Evolutionary conservation across 371 early-diverging fungal species (phyloP), one percentile per base, ranked within the genome.

Genomic region (Gilbertella persicaria): DNA sequence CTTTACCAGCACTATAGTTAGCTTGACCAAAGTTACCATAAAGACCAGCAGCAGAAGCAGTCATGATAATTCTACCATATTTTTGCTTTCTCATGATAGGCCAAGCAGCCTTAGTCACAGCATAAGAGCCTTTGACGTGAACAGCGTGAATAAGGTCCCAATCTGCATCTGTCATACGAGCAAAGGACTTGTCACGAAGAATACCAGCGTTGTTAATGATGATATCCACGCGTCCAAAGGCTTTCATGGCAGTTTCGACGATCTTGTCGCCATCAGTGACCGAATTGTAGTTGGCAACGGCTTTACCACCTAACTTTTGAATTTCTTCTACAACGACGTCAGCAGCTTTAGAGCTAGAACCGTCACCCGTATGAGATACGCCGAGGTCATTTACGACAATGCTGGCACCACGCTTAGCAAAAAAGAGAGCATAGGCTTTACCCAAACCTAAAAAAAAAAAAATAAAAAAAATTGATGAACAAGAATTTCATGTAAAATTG

Each of bases 11-110:
- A 50, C 84, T 82, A 75, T 97, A 98, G 87, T 97, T 97, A 47
- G 96, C 91, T 78, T 97, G 97, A 43, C 99, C 99, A 86, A 97
- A 99, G 88, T 98, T 99, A 66, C 98, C 98, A 73, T 98, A 97
- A 30, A 99, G 75, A 64, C 98, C 99, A 55, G 97, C 98, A 50
- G 97, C 94, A 39, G 97, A 97, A 20, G 93, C 86, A n/a, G 79
- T 78, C 75, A 84, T 87, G 64, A 87, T 84, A 55, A 87, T 77
- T 67, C 88, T 79, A 23, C 99, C 98, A 61, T 79, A 95, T 69
- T 95, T 95, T 66, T 98, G 98, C 78, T 95, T 91, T 53, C 84
- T 85, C 88, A 99, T 91, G 67, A 90, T 77, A 37, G 91, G 89
- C 98, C 98, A 99, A 13, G 97, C 98, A 36, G 99, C 98, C 79